These are phyloP conservation scores for Lepidopterella palustris DNA, from an alignment of 495 filamentous ascomycete genomes.

Conservation along the genomic window DNA sequence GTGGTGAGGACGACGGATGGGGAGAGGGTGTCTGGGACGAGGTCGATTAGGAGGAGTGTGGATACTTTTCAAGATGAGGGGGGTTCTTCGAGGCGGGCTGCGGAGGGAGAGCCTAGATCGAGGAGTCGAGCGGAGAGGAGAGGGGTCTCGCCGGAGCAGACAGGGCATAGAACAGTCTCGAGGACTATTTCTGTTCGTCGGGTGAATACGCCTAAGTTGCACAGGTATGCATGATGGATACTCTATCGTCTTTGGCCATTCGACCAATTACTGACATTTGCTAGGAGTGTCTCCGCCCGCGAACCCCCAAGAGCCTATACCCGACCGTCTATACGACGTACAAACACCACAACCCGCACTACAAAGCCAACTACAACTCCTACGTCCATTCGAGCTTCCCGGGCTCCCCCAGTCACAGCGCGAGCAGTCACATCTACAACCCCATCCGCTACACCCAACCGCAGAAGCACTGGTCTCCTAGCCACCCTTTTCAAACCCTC, in stretches of 20 bases:
- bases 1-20: not conserved
- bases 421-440: constrained; percentile 1
- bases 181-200: not conserved
- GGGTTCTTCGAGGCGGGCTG: not conserved
- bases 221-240: constrained; percentile 16
- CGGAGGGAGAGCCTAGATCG: not conserved
- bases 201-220: constrained; percentile 4
- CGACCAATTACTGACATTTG: not conserved
- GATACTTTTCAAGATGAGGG: not conserved
- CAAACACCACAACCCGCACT: constrained; percentile 13
- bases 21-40: not conserved
- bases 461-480: constrained; percentile 23
- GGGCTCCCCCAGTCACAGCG: not conserved
- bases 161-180: not conserved
- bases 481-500: constrained; percentile 24
- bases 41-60: not conserved
- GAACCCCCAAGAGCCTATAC: constrained; percentile 21
- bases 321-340: constrained; percentile 18
- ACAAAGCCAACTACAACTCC: constrained; percentile 7
- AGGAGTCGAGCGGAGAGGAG: not conserved
- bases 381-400: not conserved
- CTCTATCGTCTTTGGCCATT: not conserved
- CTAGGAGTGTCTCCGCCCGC: constrained; percentile 19
- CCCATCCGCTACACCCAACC: not conserved
- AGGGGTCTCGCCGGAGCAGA: not conserved